Base-by-base conservation (phyloP, 768 basidiomycete genomes). In the Boletus sp. region DNA sequence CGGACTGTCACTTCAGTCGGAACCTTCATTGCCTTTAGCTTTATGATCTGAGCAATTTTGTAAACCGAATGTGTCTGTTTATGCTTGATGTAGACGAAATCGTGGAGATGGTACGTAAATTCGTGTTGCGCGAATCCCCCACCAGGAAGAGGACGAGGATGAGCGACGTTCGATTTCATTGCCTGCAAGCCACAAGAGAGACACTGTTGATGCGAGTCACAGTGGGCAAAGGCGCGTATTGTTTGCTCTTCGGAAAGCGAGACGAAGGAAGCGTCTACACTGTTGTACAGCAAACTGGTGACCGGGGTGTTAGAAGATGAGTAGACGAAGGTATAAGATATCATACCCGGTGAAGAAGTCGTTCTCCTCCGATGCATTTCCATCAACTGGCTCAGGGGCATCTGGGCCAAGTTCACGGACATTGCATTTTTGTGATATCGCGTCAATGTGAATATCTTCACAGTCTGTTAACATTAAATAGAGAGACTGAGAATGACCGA, bases 271-370 rank as follows among this genome's bases (percentile, higher is more conserved):
- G 74, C 70, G 10, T 75, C 61, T 2, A 75, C 67, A 49, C 77
- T 75, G 62, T 85, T 75, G 71, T 83, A 87, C 1, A 75, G 62
- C 30, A 82, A 63, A 27, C 85, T 86, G 58, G 42, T 19, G 47
- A 50, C 7, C 9, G 11, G 2, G 10, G 45, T 7, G 37, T 63
- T 42, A 57, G 38, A 37, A 21, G 30, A 40, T 42, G 29, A 54
- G 14, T 17, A 27, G 21, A 53, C 44, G 17, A 39, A 32, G 10
- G 5, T 8, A 27, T 29, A 17, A 21, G 50, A 43, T 14, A 42
- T 34, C 77, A 45, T 65, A 86, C 87, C 79, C 69, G 61, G 79
- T 82, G 61, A 81, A 81, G 59, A 87, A 90, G 47, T 79, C 75
- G 40, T 80, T 69, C 4, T 75, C 67, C 41, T 74, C 64, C 3